A percentile compares a stretch with the other conserved stretches of the same genome.
Conservation (phyloP, 2,329 filamentous ascomycete genomes). For the Thermothelomyces thermophilus region DNA sequence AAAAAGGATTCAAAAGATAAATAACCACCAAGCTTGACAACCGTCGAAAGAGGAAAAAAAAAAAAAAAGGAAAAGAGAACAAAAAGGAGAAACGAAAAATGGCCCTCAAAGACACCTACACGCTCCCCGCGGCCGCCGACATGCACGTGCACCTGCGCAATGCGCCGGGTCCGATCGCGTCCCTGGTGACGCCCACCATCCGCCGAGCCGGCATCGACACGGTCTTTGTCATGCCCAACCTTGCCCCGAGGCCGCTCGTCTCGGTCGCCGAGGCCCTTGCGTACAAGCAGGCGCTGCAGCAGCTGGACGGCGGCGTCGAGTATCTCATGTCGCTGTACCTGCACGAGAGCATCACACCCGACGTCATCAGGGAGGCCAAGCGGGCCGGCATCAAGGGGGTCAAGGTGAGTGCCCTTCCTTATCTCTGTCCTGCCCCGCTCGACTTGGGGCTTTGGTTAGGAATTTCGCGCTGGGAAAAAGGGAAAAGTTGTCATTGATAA, state of each 20-base stretch:
- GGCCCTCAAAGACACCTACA: slow-evolving; percentile 31
- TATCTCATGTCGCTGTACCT: slow-evolving; percentile 67
- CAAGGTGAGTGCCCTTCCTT: slow-evolving; percentile 41
- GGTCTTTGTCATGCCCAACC: slow-evolving; percentile 56
- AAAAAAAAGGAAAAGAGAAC: neutral
- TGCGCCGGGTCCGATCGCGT: slow-evolving; percentile 52
- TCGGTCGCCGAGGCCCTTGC: slow-evolving; percentile 56
- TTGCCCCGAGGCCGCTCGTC: slow-evolving; percentile 53
- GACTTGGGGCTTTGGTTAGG: too few relatives aligned
- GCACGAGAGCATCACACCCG: slow-evolving; percentile 22
- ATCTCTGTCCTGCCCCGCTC: neutral
- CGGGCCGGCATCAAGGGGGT: slow-evolving; percentile 64
- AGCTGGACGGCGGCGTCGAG: slow-evolving; percentile 54
- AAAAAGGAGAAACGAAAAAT: slow-evolving; percentile 18
- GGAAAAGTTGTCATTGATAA: too few relatives aligned
- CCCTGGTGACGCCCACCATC: slow-evolving; percentile 45
- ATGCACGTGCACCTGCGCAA: slow-evolving; percentile 68
- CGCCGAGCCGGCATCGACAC: slow-evolving; percentile 59
- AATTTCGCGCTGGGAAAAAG: too few relatives aligned
- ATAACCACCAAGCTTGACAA: neutral
- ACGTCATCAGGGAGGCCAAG: slow-evolving; percentile 61
- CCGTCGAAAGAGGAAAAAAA: neutral
- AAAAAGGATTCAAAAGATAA: neutral
- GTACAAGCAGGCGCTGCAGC: slow-evolving; percentile 56
- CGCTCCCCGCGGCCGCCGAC: slow-evolving; percentile 59